Evolutionary conservation across 352 stramenopile species (phyloP).

Genomic region (Blastocystis sp.): DNA sequence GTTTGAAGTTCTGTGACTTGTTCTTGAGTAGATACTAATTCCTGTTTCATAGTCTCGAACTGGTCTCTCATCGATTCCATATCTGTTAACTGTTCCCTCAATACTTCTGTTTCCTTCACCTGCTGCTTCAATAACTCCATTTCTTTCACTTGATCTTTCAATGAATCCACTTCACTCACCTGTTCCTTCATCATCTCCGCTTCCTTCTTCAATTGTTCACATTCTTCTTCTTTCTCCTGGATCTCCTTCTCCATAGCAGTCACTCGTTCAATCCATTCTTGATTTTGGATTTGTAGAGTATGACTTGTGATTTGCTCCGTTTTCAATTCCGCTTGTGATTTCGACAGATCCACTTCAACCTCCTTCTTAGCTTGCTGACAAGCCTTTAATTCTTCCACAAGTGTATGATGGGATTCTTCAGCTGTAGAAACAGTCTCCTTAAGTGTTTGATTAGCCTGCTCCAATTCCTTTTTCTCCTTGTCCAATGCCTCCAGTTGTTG

Average conservation of each 20-base stretch:
- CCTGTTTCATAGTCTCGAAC: neutral
- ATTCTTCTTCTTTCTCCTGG: neutral
- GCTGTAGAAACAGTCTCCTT: neutral
- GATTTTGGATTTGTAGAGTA: neutral
- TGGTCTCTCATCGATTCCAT: neutral
- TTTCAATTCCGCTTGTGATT: neutral
- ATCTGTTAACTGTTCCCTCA: neutral
- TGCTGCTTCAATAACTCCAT: neutral
- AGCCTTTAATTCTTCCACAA: no score
- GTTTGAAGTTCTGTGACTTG: neutral
- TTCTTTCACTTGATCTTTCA: neutral
- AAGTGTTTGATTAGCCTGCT: no score
- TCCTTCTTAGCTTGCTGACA: neutral
- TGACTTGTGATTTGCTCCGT: neutral
- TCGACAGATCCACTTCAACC: neutral
- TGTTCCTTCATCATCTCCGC: neutral
- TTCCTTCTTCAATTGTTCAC: neutral
- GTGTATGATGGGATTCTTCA: neutral
- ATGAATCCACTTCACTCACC: neutral
- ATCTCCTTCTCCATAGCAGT: neutral
- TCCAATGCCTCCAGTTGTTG: neutral
- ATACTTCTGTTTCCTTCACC: neutral
- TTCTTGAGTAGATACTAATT: neutral
- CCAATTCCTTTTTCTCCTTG: neutral
- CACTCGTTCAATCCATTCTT: neutral